Evolutionary conservation across 2,329 filamentous ascomycete species (phyloP).

Genomic region (Epichloe brachyelytri): DNA sequence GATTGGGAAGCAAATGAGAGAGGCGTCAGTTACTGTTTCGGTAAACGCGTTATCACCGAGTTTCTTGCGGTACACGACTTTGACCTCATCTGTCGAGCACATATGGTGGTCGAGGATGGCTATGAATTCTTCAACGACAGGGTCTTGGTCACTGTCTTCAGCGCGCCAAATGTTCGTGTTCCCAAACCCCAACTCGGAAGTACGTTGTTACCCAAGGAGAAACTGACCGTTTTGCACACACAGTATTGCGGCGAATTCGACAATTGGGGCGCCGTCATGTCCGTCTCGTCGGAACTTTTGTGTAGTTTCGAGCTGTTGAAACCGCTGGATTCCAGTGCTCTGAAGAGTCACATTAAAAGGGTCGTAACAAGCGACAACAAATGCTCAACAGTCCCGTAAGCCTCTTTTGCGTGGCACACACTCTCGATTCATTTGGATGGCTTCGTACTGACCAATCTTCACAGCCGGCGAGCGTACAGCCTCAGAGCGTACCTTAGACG

Average conservation of each 20-base stretch:
- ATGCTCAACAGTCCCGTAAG: conserved; percentile 94
- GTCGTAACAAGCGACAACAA: conserved; percentile 82
- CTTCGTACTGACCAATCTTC: background rate
- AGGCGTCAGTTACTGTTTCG: conserved; percentile 96
- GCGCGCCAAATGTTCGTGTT: conserved; percentile 77
- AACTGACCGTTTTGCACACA: conserved; percentile 21
- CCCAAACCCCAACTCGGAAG: background rate
- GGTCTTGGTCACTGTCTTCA: conserved; percentile 92
- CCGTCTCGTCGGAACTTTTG: conserved; percentile 80
- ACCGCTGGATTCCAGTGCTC: conserved; percentile 83
- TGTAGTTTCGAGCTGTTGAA: conserved; percentile 97
- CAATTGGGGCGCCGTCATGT: conserved; percentile 99
- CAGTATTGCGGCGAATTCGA: conserved; percentile 98
- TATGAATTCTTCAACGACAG: conserved; percentile 98
- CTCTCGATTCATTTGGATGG: background rate
- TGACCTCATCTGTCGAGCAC: conserved; percentile 88
- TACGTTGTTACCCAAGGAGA: background rate
- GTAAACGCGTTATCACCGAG: conserved; percentile 94
- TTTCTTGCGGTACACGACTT: conserved; percentile 93
- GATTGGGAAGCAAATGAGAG: conserved; percentile 98
- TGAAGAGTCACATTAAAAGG: conserved; percentile 99
- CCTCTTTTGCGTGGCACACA: conserved; percentile 14
- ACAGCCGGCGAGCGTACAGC: conserved; percentile 42
- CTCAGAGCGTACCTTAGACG: conserved; percentile 29
- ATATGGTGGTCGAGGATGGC: conserved; percentile 98